Base-by-base conservation (phyloP, 805 yeast species). In the Wickerhamomyces alni region DNA sequence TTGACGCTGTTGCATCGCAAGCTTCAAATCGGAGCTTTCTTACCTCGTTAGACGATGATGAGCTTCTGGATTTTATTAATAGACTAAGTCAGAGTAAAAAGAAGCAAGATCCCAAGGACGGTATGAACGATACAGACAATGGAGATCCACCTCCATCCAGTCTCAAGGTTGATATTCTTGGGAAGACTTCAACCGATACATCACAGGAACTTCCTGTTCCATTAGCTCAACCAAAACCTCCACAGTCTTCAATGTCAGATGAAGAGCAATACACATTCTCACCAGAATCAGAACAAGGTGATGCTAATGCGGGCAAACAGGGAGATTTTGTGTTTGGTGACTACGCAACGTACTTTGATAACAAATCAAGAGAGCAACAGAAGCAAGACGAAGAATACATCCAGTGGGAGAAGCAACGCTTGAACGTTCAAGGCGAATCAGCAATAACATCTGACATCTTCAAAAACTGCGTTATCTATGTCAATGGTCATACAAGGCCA, bases 401-500 rank as follows among this genome's bases (percentile, higher is more conserved):
- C 2, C 58, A 65, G 26, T 78, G 82, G 76, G 73, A 75, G 25
- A 47, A 50, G 19, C 55, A 67, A 33, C 58, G 75, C 16, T 57
- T 58, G 13, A 39, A 50, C 21, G 41, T 46, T 11, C 46, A 40
- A 33, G 50, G 46, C 3, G 8, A 8, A 4, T 38, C 36, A 8
- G 37, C 37, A 0, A 33, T 34, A 18, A 39, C 37, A 4, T 43
- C 54, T 1, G 39, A 33, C 2, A 65, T 89, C 1, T 88, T 91
- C 54, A 52, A 63, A 28, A 77, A 72, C 2, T 85, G 89, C 55
- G 60, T 67, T 1, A 69, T 91, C 5, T 80, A 83, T 57, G 87
- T 91, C n/a, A 89, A 88, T 52, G 99, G 99, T 1, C 78, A 83
- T 52, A 91, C 98, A 0, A 63, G 62, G 3, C 98, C 98, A 0